These are phyloP conservation scores for Alliaria petiolata DNA, from an alignment of 345 rosid species.

Conservation along the genomic window DNA sequence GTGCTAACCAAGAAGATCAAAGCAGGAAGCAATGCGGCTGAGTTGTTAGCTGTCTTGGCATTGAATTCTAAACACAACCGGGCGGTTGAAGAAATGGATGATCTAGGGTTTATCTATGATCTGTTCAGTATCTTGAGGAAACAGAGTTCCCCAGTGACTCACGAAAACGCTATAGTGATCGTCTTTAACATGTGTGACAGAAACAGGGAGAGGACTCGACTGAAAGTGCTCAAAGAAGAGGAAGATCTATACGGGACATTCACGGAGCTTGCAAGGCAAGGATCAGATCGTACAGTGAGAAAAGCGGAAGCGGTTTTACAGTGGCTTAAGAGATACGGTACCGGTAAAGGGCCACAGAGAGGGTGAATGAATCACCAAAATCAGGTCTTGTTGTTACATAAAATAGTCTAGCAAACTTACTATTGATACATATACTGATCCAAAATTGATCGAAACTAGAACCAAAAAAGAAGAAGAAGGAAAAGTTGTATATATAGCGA, in stretches of 20 bases:
- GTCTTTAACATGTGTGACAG: slow-evolving; percentile 35
- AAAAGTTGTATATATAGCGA: not conserved
- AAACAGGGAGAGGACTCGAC: slow-evolving; percentile 19
- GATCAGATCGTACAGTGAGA: slow-evolving; percentile 45
- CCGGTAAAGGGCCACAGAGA: slow-evolving; percentile 14
- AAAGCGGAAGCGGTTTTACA: slow-evolving; percentile 45
- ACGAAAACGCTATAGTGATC: slow-evolving; percentile 47
- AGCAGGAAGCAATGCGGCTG: slow-evolving; percentile 14
- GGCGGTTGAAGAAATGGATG: slow-evolving; percentile 45
- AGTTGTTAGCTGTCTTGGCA: slow-evolving; percentile 41
- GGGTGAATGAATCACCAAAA: slow-evolving; percentile 3
- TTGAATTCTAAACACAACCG: slow-evolving; percentile 34
- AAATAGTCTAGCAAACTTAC: not conserved
- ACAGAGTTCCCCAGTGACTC: slow-evolving; percentile 23
- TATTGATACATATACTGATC: not conserved
- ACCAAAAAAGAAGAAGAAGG: not conserved
- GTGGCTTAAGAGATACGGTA: slow-evolving; percentile 25
- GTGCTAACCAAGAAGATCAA: slow-evolving; percentile 36
- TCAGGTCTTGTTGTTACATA: slow-evolving; percentile 6
- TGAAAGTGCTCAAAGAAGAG: slow-evolving; percentile 31
- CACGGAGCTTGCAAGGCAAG: slow-evolving; percentile 34
- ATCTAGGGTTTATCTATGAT: slow-evolving; percentile 34
- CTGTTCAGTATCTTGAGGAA: slow-evolving; percentile 44
- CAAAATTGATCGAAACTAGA: not conserved
- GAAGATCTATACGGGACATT: slow-evolving; percentile 37